phyloP scores from a whole-genome alignment of 2,329 filamentous ascomycete species.

The Microsporum ferrugineum region DNA sequence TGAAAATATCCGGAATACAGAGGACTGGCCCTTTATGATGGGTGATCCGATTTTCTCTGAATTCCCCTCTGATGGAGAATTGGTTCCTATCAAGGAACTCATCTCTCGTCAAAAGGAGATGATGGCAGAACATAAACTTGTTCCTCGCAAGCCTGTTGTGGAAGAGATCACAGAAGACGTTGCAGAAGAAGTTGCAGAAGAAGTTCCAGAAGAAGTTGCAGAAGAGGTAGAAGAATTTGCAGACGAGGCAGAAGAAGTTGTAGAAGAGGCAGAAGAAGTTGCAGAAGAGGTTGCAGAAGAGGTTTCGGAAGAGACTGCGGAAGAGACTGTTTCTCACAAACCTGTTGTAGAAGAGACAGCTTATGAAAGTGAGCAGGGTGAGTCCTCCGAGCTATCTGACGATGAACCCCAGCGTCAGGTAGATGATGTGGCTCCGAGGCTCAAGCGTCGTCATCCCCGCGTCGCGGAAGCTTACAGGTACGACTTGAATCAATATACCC shows the following conservation, averaged over 20 bases:
- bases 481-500: constrained; percentile 11
- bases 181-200: too few relatives aligned
- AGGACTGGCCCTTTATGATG: constrained; percentile 40
- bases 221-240: too few relatives aligned
- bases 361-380: constrained; percentile 4
- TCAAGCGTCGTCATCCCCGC: constrained; percentile 30
- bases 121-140: constrained; percentile 22
- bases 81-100: constrained; percentile 36
- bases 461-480: constrained; percentile 32
- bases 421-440: constrained; percentile 23
- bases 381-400: constrained; percentile 15
- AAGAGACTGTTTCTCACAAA: constrained; percentile 15
- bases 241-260: too few relatives aligned
- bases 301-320: constrained; percentile 5
- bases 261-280: too few relatives aligned
- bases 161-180: background rate
- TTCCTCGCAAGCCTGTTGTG: constrained; percentile 13
- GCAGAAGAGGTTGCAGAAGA: too few relatives aligned
- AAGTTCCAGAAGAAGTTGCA: too few relatives aligned
- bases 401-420: constrained; percentile 22
- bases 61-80: constrained; percentile 31
- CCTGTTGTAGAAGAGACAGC: background rate
- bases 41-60: constrained; percentile 41
- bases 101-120: constrained; percentile 27
- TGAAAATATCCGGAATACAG: constrained; percentile 39